Conservation (phyloP, 352 stramenopile genomes). For the Pseudoperonospora humuli region DNA sequence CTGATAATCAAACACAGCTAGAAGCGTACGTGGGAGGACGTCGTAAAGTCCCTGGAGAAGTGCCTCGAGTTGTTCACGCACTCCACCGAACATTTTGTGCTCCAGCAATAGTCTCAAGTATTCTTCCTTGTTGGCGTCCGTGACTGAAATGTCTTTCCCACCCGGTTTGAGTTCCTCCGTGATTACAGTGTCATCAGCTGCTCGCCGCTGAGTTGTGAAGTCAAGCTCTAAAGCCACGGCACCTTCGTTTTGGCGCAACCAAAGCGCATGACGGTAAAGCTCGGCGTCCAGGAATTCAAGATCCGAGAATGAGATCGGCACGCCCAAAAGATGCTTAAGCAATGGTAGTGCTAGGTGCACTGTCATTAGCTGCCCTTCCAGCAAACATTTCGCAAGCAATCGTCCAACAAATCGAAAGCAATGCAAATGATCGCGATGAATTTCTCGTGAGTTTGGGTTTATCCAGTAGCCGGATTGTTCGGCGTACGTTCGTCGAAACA, state of each 20-base stretch:
- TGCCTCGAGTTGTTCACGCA: slow-evolving; percentile 84
- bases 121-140: slow-evolving; percentile 91
- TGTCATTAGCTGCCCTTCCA: slow-evolving; percentile 69
- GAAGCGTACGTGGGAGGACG: slow-evolving; percentile 80
- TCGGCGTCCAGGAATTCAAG: slow-evolving; percentile 76
- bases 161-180: slow-evolving; percentile 87
- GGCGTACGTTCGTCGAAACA: slow-evolving; percentile 65
- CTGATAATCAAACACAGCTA: slow-evolving; percentile 91
- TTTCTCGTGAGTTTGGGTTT: slow-evolving; percentile 62
- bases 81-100: slow-evolving; percentile 89
- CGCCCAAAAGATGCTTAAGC: slow-evolving; percentile 75
- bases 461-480: slow-evolving; percentile 81
- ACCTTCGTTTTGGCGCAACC: slow-evolving; percentile 57
- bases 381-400: slow-evolving; percentile 66
- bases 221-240: slow-evolving; percentile 61
- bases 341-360: slow-evolving; percentile 71
- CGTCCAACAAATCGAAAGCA: slow-evolving; percentile 73
- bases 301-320: slow-evolving; percentile 76
- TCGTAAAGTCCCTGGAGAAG: slow-evolving; percentile 90
- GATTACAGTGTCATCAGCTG: slow-evolving; percentile 40
- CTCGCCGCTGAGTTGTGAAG: slow-evolving; percentile 58
- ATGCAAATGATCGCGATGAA: slow-evolving; percentile 61
- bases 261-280: slow-evolving; percentile 55
- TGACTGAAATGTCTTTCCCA: slow-evolving; percentile 89
- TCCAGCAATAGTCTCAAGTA: slow-evolving; percentile 93